Percentiles rank a stretch among this genome's conserved stretches.
Evolutionary conservation across 1,284 basidiomycete species (phyloP).

Genomic region (Hymenochaete sp.): DNA sequence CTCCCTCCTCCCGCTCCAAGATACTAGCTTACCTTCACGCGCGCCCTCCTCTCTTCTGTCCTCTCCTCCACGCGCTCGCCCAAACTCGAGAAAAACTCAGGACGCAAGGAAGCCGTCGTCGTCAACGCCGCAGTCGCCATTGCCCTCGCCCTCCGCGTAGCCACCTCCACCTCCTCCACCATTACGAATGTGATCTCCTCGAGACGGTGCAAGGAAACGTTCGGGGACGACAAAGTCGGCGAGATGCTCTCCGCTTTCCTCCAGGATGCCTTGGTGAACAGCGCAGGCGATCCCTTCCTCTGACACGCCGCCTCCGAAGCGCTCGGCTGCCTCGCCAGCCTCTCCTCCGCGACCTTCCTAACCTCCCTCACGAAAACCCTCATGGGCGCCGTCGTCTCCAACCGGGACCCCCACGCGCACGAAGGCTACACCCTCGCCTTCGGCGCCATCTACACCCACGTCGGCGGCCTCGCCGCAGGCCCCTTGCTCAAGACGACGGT

Average conservation of each 20-base stretch:
- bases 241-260: not conserved
- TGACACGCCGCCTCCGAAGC: slow-evolving; percentile 83
- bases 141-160: slow-evolving; percentile 62
- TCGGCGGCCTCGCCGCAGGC: slow-evolving; percentile 89
- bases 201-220: not conserved
- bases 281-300: slow-evolving; percentile 72
- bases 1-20: slow-evolving; percentile 72
- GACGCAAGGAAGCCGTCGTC: slow-evolving; percentile 79
- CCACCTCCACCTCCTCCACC: slow-evolving; percentile 36
- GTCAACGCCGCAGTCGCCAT: slow-evolving; percentile 81
- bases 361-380: slow-evolving; percentile 85
- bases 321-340: slow-evolving; percentile 78
- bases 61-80: too few species aligned
- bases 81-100: slow-evolving; percentile 88
- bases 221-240: not conserved
- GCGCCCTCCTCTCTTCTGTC: too few species aligned
- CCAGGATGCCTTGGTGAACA: slow-evolving; percentile 75
- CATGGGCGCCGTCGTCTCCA: slow-evolving; percentile 94
- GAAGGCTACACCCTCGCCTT: slow-evolving; percentile 93
- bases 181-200: not conserved
- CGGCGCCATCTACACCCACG: slow-evolving; percentile 87
- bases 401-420: slow-evolving; percentile 87
- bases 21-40: too few species aligned
- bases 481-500: slow-evolving; percentile 94
- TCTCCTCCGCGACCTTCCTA: slow-evolving; percentile 81